These are phyloP conservation scores for Phytophthora cryptogea DNA, from an alignment of 352 stramenopile genomes.

Conservation along the genomic window DNA sequence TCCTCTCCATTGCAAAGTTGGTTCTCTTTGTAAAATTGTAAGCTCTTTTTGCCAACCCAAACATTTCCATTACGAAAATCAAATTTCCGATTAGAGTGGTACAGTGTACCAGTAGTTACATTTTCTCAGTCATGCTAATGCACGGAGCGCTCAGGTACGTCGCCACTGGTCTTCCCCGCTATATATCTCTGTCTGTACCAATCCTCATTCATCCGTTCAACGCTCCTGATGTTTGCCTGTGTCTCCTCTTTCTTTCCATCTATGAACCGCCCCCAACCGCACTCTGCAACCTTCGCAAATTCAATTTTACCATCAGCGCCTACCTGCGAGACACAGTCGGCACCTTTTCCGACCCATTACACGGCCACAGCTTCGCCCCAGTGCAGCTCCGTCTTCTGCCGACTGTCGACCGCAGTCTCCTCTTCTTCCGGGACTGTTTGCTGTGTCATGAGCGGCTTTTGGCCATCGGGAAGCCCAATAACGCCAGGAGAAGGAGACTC, in stretches of 20 bases:
- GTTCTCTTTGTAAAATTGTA: no score
- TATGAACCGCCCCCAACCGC: not conserved
- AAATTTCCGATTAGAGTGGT: conserved; percentile 1
- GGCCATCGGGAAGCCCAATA: conserved; percentile 27
- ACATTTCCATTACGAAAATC: not conserved
- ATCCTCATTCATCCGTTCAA: not conserved
- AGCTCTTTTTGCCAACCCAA: not conserved
- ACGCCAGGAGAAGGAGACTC: conserved; percentile 3
- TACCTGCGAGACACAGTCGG: conserved; percentile 48
- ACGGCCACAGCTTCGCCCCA: conserved; percentile 64
- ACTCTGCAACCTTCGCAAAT: conserved; percentile 4
- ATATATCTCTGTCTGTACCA: not conserved
- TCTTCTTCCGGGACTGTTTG: conserved; percentile 69
- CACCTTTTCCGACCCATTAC: conserved; percentile 49
- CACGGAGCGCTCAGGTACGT: conserved; percentile 42
- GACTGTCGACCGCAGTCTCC: conserved; percentile 55
- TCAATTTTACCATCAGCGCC: conserved; percentile 25
- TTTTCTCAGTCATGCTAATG: conserved; percentile 27
- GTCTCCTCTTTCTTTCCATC: not conserved
- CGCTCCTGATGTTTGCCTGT: conserved; percentile 1
- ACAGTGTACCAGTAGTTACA: not conserved
- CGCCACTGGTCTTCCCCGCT: not conserved
- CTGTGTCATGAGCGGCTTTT: conserved; percentile 57
- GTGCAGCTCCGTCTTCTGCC: conserved; percentile 37
- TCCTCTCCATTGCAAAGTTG: no score